A percentile compares a stretch with the other conserved stretches of the same genome.
These are phyloP conservation scores for Xylaria polymorpha DNA, from an alignment of 2,329 filamentous ascomycete species.

Conservation along the genomic window DNA sequence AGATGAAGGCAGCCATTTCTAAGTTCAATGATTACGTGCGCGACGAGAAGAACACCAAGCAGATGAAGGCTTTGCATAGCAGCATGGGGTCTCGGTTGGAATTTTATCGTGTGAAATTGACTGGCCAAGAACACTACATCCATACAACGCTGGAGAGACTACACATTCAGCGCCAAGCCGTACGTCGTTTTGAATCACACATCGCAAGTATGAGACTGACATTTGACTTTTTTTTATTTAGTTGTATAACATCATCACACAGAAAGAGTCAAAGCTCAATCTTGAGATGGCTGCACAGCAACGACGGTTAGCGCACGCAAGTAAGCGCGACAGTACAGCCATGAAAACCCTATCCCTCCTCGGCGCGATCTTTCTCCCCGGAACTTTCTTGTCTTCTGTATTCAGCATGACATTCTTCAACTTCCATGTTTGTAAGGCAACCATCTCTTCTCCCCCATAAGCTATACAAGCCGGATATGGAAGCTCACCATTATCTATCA, in stretches of 20 bases:
- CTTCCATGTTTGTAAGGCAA: slow-evolving; percentile 60
- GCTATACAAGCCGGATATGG: not conserved
- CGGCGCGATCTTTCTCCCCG: slow-evolving; percentile 71
- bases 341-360: slow-evolving; percentile 75
- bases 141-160: slow-evolving; percentile 70
- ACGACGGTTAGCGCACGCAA: slow-evolving; percentile 67
- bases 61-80: slow-evolving; percentile 55
- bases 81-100: slow-evolving; percentile 66
- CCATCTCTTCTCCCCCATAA: slow-evolving; percentile 3
- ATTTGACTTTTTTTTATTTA: slow-evolving; percentile 45
- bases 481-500: slow-evolving; percentile 21
- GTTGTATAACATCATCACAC: slow-evolving; percentile 74
- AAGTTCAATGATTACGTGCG: slow-evolving; percentile 53
- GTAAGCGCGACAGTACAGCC: slow-evolving; percentile 70
- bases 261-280: slow-evolving; percentile 72
- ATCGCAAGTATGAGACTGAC: slow-evolving; percentile 25
- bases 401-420: slow-evolving; percentile 77
- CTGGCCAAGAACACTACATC: slow-evolving; percentile 71
- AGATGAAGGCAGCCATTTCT: slow-evolving; percentile 62
- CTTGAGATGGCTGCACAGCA: slow-evolving; percentile 72
- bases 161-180: slow-evolving; percentile 70
- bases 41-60: slow-evolving; percentile 37
- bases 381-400: slow-evolving; percentile 70
- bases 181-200: slow-evolving; percentile 51
- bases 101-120: slow-evolving; percentile 70